A percentile compares a stretch with the other conserved stretches of the same genome.
These are phyloP conservation scores for Geotrichum reessii DNA, from an alignment of 1,139 yeast species.

Conservation along the genomic window DNA sequence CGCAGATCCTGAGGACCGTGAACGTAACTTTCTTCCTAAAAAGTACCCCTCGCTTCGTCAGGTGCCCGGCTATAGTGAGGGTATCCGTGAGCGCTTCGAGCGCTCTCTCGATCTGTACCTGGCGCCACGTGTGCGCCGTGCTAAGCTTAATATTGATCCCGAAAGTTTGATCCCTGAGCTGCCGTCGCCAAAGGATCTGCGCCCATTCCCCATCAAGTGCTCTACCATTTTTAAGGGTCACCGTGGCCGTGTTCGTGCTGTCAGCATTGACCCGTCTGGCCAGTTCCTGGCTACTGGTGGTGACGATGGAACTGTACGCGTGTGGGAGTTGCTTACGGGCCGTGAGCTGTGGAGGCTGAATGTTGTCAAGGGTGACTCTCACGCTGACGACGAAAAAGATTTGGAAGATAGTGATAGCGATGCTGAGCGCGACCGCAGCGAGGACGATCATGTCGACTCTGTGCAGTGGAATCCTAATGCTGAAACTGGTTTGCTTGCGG, in stretches of 20 bases:
- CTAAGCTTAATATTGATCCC: conserved; percentile 89
- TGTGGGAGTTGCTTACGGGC: conserved; percentile 95
- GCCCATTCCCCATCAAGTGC: conserved; percentile 96
- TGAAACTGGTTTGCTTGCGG: conserved; percentile 69
- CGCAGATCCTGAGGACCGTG: conserved; percentile 72
- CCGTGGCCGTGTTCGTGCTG: conserved; percentile 69
- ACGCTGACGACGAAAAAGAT: conserved; percentile 18
- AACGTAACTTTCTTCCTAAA: conserved; percentile 72
- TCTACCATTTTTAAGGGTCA: conserved; percentile 85
- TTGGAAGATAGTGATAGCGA: conserved; percentile 30
- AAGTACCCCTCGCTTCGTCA: conserved; percentile 76
- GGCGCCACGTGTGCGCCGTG: conserved; percentile 93
- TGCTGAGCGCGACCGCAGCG: conserved; percentile 33
- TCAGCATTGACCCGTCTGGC: conserved; percentile 84
- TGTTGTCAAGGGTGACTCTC: conserved; percentile 37
- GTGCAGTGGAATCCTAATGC: conserved; percentile 87
- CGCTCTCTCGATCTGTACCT: conserved; percentile 87
- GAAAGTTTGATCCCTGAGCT: conserved; percentile 92
- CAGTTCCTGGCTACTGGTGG: conserved; percentile 96
- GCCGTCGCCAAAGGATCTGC: conserved; percentile 92
- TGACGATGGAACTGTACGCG: conserved; percentile 91
- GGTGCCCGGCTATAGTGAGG: conserved; percentile 88
- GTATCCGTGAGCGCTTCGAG: conserved; percentile 86
- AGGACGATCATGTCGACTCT: conserved; percentile 72
- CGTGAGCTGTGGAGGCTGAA: conserved; percentile 74